These are phyloP conservation scores for Mrakiaceae sp. DNA, from an alignment of 1,284 basidiomycete genomes.

Conservation along the genomic window DNA sequence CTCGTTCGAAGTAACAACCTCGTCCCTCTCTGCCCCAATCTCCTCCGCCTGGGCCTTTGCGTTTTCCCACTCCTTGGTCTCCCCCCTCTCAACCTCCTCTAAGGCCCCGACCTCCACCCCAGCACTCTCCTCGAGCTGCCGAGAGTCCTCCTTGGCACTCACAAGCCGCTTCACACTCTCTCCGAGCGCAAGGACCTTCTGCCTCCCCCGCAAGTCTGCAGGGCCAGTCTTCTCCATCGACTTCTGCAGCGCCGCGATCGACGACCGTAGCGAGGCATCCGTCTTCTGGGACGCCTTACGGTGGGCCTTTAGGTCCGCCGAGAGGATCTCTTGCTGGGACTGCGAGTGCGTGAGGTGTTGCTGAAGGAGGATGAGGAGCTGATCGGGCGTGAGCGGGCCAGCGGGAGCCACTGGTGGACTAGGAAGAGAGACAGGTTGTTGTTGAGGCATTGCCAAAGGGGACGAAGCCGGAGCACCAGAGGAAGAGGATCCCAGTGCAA, in stretches of 20 bases:
- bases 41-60: conserved; percentile 48
- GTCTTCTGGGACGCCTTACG: conserved; percentile 62
- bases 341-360: conserved; percentile 46
- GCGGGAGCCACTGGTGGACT: conserved; percentile 6
- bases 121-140: conserved; percentile 37
- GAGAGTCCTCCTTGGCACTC: conserved; percentile 44
- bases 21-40: conserved; percentile 46
- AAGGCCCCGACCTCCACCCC: conserved; percentile 37
- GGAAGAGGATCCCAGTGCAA: conserved; percentile 15
- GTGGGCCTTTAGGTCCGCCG: conserved; percentile 51
- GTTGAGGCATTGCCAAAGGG: background rate
- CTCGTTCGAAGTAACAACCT: conserved; percentile 12
- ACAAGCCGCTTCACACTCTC: conserved; percentile 59
- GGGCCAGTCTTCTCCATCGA: conserved; percentile 55
- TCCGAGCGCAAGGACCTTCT: conserved; percentile 62
- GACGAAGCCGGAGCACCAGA: too few relatives aligned
- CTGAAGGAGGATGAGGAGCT: conserved; percentile 49
- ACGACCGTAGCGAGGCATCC: conserved; percentile 55
- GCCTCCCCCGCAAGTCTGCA: conserved; percentile 53
- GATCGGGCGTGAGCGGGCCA: conserved; percentile 41
- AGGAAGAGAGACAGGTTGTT: conserved; percentile 1
- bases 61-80: conserved; percentile 42
- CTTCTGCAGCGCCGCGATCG: conserved; percentile 61
- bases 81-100: conserved; percentile 36
- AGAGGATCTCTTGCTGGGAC: conserved; percentile 49